These are phyloP conservation scores for Nigrospora oryzae DNA, from an alignment of 2,329 filamentous ascomycete genomes.

Conservation along the genomic window DNA sequence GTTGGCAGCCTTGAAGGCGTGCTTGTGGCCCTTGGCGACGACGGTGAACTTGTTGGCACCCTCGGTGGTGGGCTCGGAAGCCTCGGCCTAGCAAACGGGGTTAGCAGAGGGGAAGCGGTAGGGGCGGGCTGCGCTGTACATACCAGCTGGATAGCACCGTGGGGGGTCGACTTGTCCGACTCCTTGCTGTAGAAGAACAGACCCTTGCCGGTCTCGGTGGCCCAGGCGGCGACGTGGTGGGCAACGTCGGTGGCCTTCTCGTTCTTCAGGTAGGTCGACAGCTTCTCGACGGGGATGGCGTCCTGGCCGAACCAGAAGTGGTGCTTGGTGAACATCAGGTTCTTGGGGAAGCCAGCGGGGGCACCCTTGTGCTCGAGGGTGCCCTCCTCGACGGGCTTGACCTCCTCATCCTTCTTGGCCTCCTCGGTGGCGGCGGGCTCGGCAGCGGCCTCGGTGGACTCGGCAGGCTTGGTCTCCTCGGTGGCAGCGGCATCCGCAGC, in stretches of 20 bases:
- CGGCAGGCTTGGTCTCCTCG: slow-evolving; percentile 30
- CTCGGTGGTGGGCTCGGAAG: slow-evolving; percentile 65
- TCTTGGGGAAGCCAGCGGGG: slow-evolving; percentile 75
- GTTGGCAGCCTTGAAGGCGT: slow-evolving; percentile 78
- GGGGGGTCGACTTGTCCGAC: slow-evolving; percentile 71
- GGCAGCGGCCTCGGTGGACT: slow-evolving; percentile 25
- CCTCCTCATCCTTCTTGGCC: slow-evolving; percentile 36
- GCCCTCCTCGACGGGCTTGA: slow-evolving; percentile 72
- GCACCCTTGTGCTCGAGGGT: slow-evolving; percentile 83
- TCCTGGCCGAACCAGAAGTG: slow-evolving; percentile 83
- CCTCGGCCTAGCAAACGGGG: slow-evolving; percentile 37
- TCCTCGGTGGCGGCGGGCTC: slow-evolving; percentile 24
- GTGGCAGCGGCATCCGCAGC: slow-evolving; percentile 20
- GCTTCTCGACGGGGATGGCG: slow-evolving; percentile 63
- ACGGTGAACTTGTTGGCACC: slow-evolving; percentile 78
- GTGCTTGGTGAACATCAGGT: slow-evolving; percentile 84
- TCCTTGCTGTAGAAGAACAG: slow-evolving; percentile 88
- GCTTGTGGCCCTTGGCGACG: slow-evolving; percentile 80
- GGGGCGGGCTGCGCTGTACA: slow-evolving; percentile 19
- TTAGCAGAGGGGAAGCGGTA: slow-evolving; percentile 15
- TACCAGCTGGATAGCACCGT: slow-evolving; percentile 81
- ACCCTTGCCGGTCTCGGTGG: slow-evolving; percentile 88
- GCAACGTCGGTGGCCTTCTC: slow-evolving; percentile 74
- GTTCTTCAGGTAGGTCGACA: slow-evolving; percentile 71
- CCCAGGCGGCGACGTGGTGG: slow-evolving; percentile 80